Conservation (phyloP, 352 stramenopile genomes). For the Plasmopara viticola region DNA sequence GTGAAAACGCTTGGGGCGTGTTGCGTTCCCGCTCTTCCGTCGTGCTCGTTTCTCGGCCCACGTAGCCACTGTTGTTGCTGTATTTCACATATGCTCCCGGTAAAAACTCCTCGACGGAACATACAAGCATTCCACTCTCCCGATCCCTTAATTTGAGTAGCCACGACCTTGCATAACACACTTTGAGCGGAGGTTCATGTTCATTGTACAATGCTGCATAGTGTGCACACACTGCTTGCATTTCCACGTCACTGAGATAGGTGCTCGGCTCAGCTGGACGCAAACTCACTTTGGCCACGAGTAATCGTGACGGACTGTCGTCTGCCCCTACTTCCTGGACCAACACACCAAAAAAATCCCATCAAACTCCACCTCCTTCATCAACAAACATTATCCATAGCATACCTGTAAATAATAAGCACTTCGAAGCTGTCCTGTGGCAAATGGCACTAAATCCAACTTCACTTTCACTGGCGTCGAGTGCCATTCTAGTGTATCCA, state of each 20-base stretch:
- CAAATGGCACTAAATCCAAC: conserved; percentile 73
- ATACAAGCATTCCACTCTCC: conserved; percentile 48
- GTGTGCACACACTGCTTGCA: conserved; percentile 83
- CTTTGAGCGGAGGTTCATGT: conserved; percentile 70
- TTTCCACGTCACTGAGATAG: conserved; percentile 84
- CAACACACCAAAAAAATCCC: conserved; percentile 1
- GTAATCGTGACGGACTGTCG: conserved; percentile 28
- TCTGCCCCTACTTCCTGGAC: conserved; percentile 33
- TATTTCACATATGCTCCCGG: conserved; percentile 83
- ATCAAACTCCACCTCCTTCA: not conserved
- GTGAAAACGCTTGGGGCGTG: conserved; percentile 77
- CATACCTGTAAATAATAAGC: conserved; percentile 65
- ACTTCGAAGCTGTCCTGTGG: conserved; percentile 72
- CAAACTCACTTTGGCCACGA: conserved; percentile 75
- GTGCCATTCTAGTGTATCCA: conserved; percentile 77
- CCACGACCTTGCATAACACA: conserved; percentile 80
- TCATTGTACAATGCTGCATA: conserved; percentile 85
- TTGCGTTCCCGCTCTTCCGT: conserved; percentile 80
- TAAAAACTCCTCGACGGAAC: conserved; percentile 73
- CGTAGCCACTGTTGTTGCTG: conserved; percentile 83
- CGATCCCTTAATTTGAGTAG: conserved; percentile 63
- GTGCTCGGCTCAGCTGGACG: conserved; percentile 55
- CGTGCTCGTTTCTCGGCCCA: conserved; percentile 69
- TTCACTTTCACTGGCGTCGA: conserved; percentile 55
- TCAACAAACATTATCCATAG: not conserved